These are phyloP conservation scores for Collybiopsis luxurians DNA, from an alignment of 768 basidiomycete genomes.

Conservation along the genomic window DNA sequence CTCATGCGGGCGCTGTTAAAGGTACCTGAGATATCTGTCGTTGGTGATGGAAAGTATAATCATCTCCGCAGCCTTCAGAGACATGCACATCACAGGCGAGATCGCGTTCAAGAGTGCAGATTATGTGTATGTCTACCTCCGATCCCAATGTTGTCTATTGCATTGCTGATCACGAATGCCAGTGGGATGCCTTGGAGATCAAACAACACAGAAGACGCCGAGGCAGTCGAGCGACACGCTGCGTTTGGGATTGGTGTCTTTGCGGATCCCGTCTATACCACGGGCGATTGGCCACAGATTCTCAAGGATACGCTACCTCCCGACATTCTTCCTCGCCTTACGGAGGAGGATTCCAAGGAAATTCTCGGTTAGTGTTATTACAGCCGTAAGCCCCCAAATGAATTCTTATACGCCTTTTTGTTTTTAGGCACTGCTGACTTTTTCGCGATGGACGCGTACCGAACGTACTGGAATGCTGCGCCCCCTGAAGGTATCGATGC, in stretches of 20 bases:
- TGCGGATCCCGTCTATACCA: slow-evolving; percentile 47
- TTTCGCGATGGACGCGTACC: slow-evolving; percentile 49
- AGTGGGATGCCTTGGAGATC: slow-evolving; percentile 47
- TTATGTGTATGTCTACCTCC: slow-evolving; percentile 35
- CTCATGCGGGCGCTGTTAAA: slow-evolving; percentile 50
- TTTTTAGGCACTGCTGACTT: slow-evolving; percentile 46
- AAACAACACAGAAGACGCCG: slow-evolving; percentile 40
- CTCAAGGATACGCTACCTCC: slow-evolving; percentile 47
- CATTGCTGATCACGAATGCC: neutral
- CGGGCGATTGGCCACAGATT: slow-evolving; percentile 51
- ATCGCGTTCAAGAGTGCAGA: slow-evolving; percentile 56
- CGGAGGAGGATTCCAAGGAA: slow-evolving; percentile 40
- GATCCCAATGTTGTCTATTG: neutral
- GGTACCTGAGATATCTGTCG: slow-evolving; percentile 20
- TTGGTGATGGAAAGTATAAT: neutral
- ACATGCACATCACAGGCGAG: slow-evolving; percentile 47
- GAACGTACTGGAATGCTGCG: slow-evolving; percentile 37
- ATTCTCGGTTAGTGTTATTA: slow-evolving; percentile 28
- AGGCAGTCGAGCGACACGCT: slow-evolving; percentile 46
- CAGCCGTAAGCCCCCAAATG: neutral
- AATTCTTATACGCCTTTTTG: no score
- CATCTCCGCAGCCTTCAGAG: slow-evolving; percentile 34
- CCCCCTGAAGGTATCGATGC: slow-evolving; percentile 42
- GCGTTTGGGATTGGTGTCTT: slow-evolving; percentile 51
- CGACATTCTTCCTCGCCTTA: slow-evolving; percentile 46